A percentile compares a stretch with the other conserved stretches of the same genome.
Conservation (phyloP, 108 stramenopile genomes). For the Epipyxis sp. region DNA sequence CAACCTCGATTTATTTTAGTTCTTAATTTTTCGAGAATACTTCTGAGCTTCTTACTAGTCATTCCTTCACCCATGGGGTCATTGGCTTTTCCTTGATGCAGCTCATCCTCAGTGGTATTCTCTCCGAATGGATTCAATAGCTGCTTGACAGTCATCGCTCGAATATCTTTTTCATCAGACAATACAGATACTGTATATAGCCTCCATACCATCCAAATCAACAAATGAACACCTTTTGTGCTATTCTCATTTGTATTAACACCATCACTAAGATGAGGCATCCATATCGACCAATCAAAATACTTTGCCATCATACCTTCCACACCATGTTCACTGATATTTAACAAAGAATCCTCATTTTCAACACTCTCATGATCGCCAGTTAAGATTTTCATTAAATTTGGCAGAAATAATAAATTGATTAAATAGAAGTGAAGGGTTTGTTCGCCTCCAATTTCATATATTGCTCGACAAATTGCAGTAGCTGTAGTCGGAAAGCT, state of each 20-base stretch:
- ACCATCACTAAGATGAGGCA: neutral
- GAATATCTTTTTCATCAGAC: neutral
- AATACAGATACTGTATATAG: neutral
- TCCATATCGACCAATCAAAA: neutral
- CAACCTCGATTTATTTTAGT: too few relatives aligned
- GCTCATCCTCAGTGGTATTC: too few relatives aligned
- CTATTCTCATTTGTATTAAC: neutral
- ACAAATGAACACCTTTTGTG: neutral
- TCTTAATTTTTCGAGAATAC: too few relatives aligned
- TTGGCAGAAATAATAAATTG: constrained; percentile 1
- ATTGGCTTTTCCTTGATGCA: too few relatives aligned
- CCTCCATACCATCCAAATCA: constrained; percentile 8
- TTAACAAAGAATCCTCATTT: neutral
- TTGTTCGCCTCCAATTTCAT: neutral
- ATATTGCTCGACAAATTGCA: neutral
- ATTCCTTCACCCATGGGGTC: too few relatives aligned
- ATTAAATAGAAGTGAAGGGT: neutral
- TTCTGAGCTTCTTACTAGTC: too few relatives aligned
- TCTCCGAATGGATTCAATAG: too few relatives aligned
- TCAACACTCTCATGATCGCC: constrained; percentile 3
- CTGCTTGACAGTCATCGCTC: too few relatives aligned
- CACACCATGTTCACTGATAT: neutral
- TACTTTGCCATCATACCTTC: neutral
- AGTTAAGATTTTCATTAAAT: constrained; percentile 14
- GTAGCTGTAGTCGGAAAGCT: constrained; percentile 14